Conservation (phyloP, 139 green algal genomes). For the Micractinium sp. region DNA sequence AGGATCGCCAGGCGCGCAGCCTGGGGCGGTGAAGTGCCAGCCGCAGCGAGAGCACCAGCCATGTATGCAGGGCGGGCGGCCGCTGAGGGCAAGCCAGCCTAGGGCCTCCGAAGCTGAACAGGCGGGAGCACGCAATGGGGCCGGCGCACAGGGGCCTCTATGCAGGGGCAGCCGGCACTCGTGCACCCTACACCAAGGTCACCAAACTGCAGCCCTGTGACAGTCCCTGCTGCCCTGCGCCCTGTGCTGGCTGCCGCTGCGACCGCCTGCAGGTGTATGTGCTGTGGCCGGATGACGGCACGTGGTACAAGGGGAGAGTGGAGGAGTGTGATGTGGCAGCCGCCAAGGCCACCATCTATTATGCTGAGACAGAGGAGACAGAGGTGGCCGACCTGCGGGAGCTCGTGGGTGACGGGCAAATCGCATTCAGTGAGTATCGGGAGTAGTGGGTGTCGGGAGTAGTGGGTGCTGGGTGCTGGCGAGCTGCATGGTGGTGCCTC, state of each 20-base stretch:
- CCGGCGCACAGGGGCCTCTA: too few species aligned
- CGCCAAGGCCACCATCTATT: slow-evolving; percentile 7
- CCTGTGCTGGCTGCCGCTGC: background rate
- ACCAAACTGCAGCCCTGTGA: background rate
- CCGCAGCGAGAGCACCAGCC: too few species aligned
- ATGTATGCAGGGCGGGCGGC: too few species aligned
- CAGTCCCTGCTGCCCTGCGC: background rate
- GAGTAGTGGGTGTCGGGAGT: background rate
- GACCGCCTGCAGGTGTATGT: slow-evolving; percentile 44
- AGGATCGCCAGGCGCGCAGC: too few species aligned
- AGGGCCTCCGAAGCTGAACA: too few species aligned
- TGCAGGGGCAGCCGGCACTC: too few species aligned
- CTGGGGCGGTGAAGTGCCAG: too few species aligned
- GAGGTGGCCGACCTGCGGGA: slow-evolving; percentile 27
- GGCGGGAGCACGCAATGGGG: too few species aligned
- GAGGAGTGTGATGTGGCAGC: slow-evolving; percentile 8
- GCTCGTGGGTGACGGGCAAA: slow-evolving; percentile 30
- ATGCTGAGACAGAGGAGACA: slow-evolving; percentile 19
- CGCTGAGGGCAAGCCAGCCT: too few species aligned
- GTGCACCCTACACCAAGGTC: too few species aligned
- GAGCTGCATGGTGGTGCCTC: background rate
- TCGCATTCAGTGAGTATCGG: slow-evolving; percentile 30
- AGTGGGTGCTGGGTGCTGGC: background rate
- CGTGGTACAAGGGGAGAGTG: slow-evolving; percentile 50
- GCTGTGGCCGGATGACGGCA: slow-evolving; percentile 50